Evolutionary conservation across 495 filamentous ascomycete species (phyloP).

Genomic region (Penicillium cataractarum): DNA sequence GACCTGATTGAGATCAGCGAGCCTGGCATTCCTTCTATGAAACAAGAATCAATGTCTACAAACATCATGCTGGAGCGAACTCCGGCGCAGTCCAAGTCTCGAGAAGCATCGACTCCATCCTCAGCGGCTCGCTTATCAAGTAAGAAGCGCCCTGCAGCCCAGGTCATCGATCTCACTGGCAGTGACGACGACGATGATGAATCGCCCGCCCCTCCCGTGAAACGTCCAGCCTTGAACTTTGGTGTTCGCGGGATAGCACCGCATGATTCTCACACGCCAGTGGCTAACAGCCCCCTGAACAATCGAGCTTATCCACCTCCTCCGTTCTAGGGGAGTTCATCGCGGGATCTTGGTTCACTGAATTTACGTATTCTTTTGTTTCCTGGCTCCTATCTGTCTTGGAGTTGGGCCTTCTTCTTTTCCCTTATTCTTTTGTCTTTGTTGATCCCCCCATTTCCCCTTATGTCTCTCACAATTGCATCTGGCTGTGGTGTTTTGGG

Average conservation of each 20-base stretch:
- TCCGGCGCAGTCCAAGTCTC: slow-evolving; percentile 56
- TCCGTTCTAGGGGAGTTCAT: slow-evolving; percentile 16
- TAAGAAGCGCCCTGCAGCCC: slow-evolving; percentile 64
- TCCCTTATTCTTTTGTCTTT: background rate
- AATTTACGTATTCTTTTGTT: background rate
- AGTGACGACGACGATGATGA: slow-evolving; percentile 78
- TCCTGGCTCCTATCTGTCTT: background rate
- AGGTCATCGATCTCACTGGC: slow-evolving; percentile 79
- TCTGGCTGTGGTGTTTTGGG: slow-evolving; percentile 29
- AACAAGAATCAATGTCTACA: slow-evolving; percentile 46
- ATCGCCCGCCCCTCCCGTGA: slow-evolving; percentile 56
- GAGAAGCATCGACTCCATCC: slow-evolving; percentile 55
- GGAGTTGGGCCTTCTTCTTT: background rate
- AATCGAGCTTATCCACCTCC: slow-evolving; percentile 26
- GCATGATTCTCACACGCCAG: slow-evolving; percentile 29
- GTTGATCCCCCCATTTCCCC: slow-evolving; percentile 3
- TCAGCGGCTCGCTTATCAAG: slow-evolving; percentile 47
- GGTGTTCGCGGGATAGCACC: slow-evolving; percentile 23
- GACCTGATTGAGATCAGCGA: slow-evolving; percentile 72
- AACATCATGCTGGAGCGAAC: slow-evolving; percentile 50
- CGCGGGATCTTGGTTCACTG: slow-evolving; percentile 3
- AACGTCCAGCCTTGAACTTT: slow-evolving; percentile 44
- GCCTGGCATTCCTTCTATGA: slow-evolving; percentile 47
- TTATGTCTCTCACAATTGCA: slow-evolving; percentile 17
- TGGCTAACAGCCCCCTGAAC: slow-evolving; percentile 29